Conservation (phyloP, 306 rosid species). For the Cucurbita ficifolia region DNA sequence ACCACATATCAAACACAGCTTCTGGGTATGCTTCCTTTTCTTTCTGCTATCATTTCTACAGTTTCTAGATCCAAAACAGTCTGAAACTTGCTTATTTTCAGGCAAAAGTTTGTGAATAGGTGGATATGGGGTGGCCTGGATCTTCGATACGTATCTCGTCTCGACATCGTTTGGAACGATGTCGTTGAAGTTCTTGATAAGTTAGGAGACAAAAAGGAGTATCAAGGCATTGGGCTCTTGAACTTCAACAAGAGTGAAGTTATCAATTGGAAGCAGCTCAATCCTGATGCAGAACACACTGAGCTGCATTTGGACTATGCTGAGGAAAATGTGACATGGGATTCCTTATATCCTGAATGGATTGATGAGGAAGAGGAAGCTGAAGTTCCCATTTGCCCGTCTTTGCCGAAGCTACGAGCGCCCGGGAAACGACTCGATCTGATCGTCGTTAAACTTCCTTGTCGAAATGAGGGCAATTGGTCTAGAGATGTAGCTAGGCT, state of each 20-base stretch:
- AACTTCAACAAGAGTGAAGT: slow-evolving; percentile 55
- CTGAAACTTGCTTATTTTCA: neutral
- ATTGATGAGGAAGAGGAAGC: slow-evolving; percentile 89
- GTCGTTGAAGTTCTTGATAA: slow-evolving; percentile 28
- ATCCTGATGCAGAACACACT: slow-evolving; percentile 37
- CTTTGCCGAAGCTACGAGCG: slow-evolving; percentile 47
- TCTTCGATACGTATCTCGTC: slow-evolving; percentile 34
- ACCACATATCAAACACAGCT: slow-evolving; percentile 32
- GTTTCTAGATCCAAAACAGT: too few relatives aligned
- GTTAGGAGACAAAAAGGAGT: slow-evolving; percentile 21
- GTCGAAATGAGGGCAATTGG: slow-evolving; percentile 58
- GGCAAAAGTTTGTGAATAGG: slow-evolving; percentile 29
- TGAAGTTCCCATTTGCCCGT: slow-evolving; percentile 65
- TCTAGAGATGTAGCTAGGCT: slow-evolving; percentile 81
- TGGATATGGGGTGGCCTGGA: slow-evolving; percentile 90
- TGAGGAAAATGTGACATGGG: slow-evolving; percentile 60
- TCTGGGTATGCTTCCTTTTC: slow-evolving; percentile 28
- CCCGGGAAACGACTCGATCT: slow-evolving; percentile 57
- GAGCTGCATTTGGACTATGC: slow-evolving; percentile 43
- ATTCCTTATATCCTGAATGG: slow-evolving; percentile 84
- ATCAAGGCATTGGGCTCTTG: slow-evolving; percentile 59
- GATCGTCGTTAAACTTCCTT: slow-evolving; percentile 75
- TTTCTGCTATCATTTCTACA: neutral
- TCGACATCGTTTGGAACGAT: slow-evolving; percentile 44
- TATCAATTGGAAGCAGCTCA: slow-evolving; percentile 40